Percentiles rank a stretch among this genome's conserved stretches.
Evolutionary conservation across 192 early-diverging fungal species (phyloP).

Genomic region (Bifiguratus adelaidae): DNA sequence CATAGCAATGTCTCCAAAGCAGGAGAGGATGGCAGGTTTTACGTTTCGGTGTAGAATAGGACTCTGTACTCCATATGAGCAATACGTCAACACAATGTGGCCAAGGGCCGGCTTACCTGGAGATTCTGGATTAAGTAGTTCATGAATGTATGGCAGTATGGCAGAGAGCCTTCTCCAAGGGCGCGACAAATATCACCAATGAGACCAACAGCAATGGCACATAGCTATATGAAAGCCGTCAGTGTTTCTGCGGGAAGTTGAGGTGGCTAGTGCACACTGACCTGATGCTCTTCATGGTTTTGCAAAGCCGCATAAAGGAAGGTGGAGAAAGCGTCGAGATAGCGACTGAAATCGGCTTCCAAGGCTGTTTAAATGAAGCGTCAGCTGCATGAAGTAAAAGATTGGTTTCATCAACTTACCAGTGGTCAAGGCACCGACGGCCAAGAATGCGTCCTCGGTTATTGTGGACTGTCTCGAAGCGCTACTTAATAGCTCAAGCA

Average conservation of each 20-base stretch:
- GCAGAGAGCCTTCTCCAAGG: slow-evolving; percentile 57
- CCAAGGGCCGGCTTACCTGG: slow-evolving; percentile 26
- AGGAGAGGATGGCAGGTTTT: slow-evolving; percentile 89
- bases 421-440: slow-evolving; percentile 75
- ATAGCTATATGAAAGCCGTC: no score
- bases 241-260: slow-evolving; percentile 76
- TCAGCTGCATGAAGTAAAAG: not conserved
- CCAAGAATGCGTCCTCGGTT: slow-evolving; percentile 87
- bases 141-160: slow-evolving; percentile 87
- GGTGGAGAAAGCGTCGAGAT: slow-evolving; percentile 79
- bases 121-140: slow-evolving; percentile 67
- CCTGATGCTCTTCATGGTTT: slow-evolving; percentile 85
- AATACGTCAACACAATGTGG: not conserved
- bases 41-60: slow-evolving; percentile 73
- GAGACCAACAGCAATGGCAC: slow-evolving; percentile 89
- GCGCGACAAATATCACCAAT: slow-evolving; percentile 95
- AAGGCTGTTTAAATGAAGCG: slow-evolving; percentile 38
- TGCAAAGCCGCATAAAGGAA: slow-evolving; percentile 72
- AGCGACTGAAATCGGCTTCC: slow-evolving; percentile 78
- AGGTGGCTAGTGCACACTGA: slow-evolving; percentile 50
- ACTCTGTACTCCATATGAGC: slow-evolving; percentile 17
- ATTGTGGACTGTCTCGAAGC: slow-evolving; percentile 70
- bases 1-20: slow-evolving; percentile 97
- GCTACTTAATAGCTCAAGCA: slow-evolving; percentile 66
- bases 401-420: slow-evolving; percentile 21